Evolutionary conservation across 2,329 filamentous ascomycete genomes (phyloP).

Genomic region (Cytospora leucostoma): DNA sequence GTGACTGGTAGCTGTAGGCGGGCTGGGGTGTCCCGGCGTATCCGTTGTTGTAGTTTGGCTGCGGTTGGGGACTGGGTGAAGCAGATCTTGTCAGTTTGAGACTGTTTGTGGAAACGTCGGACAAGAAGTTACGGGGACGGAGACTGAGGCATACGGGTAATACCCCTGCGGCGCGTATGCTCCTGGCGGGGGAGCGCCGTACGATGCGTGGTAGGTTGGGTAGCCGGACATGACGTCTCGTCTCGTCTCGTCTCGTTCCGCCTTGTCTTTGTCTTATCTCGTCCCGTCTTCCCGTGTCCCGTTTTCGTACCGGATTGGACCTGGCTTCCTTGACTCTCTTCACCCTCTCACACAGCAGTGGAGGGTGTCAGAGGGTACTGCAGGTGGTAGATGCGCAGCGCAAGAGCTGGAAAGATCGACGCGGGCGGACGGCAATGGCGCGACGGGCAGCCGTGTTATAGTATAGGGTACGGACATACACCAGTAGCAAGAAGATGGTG

Average conservation of each 20-base stretch:
- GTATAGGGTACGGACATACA: not conserved
- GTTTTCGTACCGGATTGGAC: not conserved
- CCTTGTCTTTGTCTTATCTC: not conserved
- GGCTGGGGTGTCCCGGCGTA: slow-evolving; percentile 47
- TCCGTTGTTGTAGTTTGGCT: slow-evolving; percentile 51
- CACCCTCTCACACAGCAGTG: slow-evolving; percentile 20
- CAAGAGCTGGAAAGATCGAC: slow-evolving; percentile 2
- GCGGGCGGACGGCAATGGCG: not conserved
- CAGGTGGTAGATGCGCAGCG: slow-evolving; percentile 8
- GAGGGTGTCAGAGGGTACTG: slow-evolving; percentile 2
- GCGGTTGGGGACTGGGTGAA: slow-evolving; percentile 37
- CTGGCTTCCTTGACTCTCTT: not conserved
- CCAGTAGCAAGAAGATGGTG: not conserved
- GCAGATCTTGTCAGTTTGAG: slow-evolving; percentile 13
- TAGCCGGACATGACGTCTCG: slow-evolving; percentile 61
- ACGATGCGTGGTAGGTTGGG: slow-evolving; percentile 49
- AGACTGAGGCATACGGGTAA: slow-evolving; percentile 23
- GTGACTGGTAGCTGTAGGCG: slow-evolving; percentile 49
- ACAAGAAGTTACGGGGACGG: not conserved
- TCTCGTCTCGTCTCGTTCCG: slow-evolving; percentile 6
- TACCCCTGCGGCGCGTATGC: slow-evolving; percentile 27
- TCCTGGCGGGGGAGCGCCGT: slow-evolving; percentile 26
- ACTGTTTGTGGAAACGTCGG: slow-evolving; percentile 25
- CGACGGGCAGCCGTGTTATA: not conserved
- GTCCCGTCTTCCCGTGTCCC: too few relatives aligned